Base-by-base conservation (phyloP, 495 filamentous ascomycete species). In the Stereocaulon alpinum region DNA sequence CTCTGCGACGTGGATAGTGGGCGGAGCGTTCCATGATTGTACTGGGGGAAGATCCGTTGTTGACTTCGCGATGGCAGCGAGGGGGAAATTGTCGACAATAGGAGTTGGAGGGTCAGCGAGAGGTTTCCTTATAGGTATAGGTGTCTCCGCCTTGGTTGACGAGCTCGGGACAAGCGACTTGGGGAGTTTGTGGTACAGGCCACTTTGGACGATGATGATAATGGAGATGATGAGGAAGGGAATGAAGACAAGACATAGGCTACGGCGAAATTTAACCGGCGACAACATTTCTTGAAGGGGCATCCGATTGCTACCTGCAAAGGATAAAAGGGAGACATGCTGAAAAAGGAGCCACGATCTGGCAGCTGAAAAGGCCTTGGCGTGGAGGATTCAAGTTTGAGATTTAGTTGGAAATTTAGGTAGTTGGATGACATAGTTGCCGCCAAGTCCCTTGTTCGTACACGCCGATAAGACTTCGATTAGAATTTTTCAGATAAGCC, bases 11-110 rank as follows among this genome's bases (percentile, higher is more conserved):
- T 63, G 61, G 20, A 55, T 40, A n/a, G 47, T 24, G 17, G 64
- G 64, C 7, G 64, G 61, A 4, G n/a, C 49, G 40, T 66, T 66
- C 64, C 64, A 66, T 41, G 30, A n/a, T 17, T 61, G 64, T 24
- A 66, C 63, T 15, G 53, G 57, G 18, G 64, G 64, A 1, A 66
- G 57, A 22, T 63, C 61, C 18, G 44, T 37, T 15, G 61, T 48
- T 5, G 56, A 61, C 12, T 58, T 64, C 3, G 64, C 64, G 9
- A 27, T 34, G 4, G 64, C 53, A 10, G 64, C 64, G 40, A 47
- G 52, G 18, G 61, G 61, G 20, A 66, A 66, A 37, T 63, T 63
- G 41, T 66, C 64, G 20, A 32, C 30, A 3, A 64, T 56, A 6
- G 53, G 58, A 20, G 64, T 53, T 4, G 54, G 61, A 32, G 12